Base-by-base conservation (phyloP, 140 eudicot genomes). In the Cichorium intybus region DNA sequence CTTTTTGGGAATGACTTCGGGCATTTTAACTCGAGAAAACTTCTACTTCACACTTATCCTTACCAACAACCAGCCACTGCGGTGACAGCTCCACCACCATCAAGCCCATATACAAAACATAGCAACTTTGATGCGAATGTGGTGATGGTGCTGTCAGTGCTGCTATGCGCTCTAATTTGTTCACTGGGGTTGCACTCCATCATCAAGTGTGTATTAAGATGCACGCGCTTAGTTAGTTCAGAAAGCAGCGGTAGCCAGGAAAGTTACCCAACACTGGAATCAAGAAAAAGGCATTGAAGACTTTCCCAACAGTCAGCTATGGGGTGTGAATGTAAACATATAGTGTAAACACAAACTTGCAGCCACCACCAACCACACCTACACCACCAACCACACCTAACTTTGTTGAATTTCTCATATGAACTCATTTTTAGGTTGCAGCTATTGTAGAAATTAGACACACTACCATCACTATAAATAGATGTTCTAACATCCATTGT, bases 111-210 rank as follows among this genome's bases (percentile, higher is more conserved):
- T 66, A 17, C 77, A 9, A 70, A 31, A 39, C 75, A 71, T 59
- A 87, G 62, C 77, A 78, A 72, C 26, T 84, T 85, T 15, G 94
- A 88, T 58, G 83, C 89, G 15, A 85, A 88, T 59, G 93, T 88
- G 24, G 87, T 88, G 3, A 77, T 88, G 96, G 94, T 88, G 4
- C 71, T 88, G 0, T 80, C 93, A 7, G 89, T 85, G 46, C 94
- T 88, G 47, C 50, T 88, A 23, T 88, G 93, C 61, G 96, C 89
- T 43, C 56, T 88, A 60, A 76, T 88, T 54, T 88, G 93, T 35
- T 88, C 96, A 8, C 69, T 88, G 7, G 96, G 83, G 1, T 58
- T 88, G 34, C 80, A 88, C 47, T 88, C 93, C 28, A 82, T 88
- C 73, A 80, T 85, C 54, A 71, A 76, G 55, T 88, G 96, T 47